These are phyloP conservation scores for Breviolum minutum DNA, from an alignment of 73 alveolate genomes.

Conservation along the genomic window DNA sequence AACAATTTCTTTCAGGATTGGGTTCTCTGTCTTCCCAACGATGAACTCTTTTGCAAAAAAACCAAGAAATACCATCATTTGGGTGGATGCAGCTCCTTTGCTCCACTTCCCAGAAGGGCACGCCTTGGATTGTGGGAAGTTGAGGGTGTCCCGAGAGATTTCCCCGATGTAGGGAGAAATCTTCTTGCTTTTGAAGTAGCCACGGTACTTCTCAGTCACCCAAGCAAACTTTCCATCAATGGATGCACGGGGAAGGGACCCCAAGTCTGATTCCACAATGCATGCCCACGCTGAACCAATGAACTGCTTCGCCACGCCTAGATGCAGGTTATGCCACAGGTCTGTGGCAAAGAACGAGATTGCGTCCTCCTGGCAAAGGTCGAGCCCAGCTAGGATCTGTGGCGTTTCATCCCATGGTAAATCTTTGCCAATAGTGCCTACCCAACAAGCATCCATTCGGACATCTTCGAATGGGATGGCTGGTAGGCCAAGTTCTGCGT, in stretches of 20 bases:
- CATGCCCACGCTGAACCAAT: not conserved
- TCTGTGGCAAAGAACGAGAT: not conserved
- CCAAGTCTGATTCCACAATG: not conserved
- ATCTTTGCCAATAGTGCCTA: not conserved
- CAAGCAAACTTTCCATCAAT: not conserved
- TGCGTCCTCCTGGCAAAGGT: not conserved
- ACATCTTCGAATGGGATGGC: slow-evolving; percentile 7
- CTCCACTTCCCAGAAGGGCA: slow-evolving; percentile 5
- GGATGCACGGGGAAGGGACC: not conserved
- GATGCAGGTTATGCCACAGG: not conserved
- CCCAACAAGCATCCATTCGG: not conserved
- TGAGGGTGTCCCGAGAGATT: not conserved
- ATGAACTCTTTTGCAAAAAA: not conserved
- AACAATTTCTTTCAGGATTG: not conserved
- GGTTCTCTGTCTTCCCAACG: not conserved
- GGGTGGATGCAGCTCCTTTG: slow-evolving; percentile 13
- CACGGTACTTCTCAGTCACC: not conserved
- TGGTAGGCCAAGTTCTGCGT: not conserved
- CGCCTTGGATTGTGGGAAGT: not conserved
- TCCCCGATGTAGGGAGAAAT: not conserved
- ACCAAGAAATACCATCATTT: slow-evolving; percentile 2
- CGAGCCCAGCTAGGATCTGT: not conserved
- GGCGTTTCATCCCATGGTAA: slow-evolving; percentile 6
- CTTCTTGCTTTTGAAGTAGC: not conserved
- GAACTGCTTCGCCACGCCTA: slow-evolving; percentile 4